A percentile compares a stretch with the other conserved stretches of the same genome.
Conservation (phyloP, 2,329 filamentous ascomycete species). For the Niveomyces coronatus region DNA sequence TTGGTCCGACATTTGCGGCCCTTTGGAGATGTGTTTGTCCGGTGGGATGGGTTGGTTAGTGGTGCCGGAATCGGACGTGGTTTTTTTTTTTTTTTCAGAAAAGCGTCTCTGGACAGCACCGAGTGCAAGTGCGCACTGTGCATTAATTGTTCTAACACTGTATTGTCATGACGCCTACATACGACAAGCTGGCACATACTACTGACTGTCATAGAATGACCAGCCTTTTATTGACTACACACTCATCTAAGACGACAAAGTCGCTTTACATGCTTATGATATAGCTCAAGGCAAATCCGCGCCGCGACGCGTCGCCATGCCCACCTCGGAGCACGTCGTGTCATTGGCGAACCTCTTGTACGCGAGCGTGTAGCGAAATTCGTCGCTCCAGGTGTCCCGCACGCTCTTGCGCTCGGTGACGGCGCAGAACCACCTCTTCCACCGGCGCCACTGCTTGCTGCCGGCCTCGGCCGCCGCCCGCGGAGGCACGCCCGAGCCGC, state of each 20-base stretch:
- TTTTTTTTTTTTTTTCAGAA: too few relatives aligned
- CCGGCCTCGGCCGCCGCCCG: conserved; percentile 35
- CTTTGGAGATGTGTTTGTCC: conserved; percentile 3
- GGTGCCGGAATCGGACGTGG: too few relatives aligned
- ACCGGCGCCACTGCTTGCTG: conserved; percentile 52
- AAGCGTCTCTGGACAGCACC: too few relatives aligned
- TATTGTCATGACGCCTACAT: too few relatives aligned
- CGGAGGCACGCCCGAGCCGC: conserved; percentile 36
- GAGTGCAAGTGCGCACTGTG: not conserved
- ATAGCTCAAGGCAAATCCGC: conserved; percentile 43
- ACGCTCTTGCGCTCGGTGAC: conserved; percentile 52
- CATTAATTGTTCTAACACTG: not conserved
- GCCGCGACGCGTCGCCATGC: conserved; percentile 52
- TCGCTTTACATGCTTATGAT: not conserved
- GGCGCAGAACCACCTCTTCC: conserved; percentile 53
- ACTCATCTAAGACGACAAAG: not conserved
- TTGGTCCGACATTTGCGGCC: conserved; percentile 32
- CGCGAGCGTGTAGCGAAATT: conserved; percentile 55
- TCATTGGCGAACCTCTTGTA: conserved; percentile 60
- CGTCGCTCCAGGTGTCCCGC: conserved; percentile 56
- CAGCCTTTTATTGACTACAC: too few relatives aligned
- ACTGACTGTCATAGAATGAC: too few relatives aligned
- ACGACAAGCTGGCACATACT: too few relatives aligned
- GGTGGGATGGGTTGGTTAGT: not conserved
- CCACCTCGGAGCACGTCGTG: conserved; percentile 50